Conservation (phyloP, 2,329 filamentous ascomycete genomes). For the Albifimbria verrucaria region DNA sequence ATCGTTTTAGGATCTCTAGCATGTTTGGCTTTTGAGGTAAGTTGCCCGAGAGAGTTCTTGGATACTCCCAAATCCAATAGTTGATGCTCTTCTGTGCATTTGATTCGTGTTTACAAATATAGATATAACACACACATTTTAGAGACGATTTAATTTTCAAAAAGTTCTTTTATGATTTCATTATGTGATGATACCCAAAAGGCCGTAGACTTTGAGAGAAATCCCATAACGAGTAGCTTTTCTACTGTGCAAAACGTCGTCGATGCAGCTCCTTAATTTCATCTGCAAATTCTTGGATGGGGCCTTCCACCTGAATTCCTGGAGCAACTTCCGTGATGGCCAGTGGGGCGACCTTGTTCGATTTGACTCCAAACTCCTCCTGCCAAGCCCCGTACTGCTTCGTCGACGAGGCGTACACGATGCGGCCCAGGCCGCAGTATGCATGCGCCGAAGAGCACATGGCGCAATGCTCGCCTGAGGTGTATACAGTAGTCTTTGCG, state of each 20-base stretch:
- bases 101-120: no score
- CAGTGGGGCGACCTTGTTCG: slow-evolving; percentile 17
- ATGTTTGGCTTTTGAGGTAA: no score
- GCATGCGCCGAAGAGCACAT: slow-evolving; percentile 35
- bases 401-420: slow-evolving; percentile 29
- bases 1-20: no score
- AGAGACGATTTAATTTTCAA: no score
- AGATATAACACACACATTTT: no score
- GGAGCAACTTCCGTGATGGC: slow-evolving; percentile 27
- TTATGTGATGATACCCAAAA: no score
- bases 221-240: no score
- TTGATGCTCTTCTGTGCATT: no score
- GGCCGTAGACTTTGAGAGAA: no score
- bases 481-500: slow-evolving; percentile 32
- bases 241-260: neutral
- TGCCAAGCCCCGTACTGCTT: slow-evolving; percentile 24
- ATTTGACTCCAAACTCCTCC: slow-evolving; percentile 19
- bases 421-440: slow-evolving; percentile 29
- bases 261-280: slow-evolving; percentile 25
- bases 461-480: slow-evolving; percentile 33
- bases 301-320: slow-evolving; percentile 22
- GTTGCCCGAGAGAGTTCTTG: no score
- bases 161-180: no score
- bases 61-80: no score
- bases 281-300: slow-evolving; percentile 22